Percentiles rank a stretch among this genome's conserved stretches.
Conservation (phyloP, 116 monocot species). For the Posidonia oceanica region DNA sequence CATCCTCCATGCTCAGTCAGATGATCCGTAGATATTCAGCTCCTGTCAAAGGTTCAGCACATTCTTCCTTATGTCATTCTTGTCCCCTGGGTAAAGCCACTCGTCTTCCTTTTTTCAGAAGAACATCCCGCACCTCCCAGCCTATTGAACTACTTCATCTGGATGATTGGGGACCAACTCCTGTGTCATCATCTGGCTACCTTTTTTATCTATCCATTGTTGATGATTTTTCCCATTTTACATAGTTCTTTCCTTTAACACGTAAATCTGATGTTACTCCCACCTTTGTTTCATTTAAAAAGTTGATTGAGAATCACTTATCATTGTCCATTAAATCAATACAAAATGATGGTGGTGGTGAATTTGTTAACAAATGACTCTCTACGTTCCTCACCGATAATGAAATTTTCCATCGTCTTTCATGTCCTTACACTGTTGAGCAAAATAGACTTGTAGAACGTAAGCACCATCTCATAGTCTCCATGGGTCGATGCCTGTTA, state of each 20-base stretch:
- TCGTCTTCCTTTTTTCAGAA: too few species aligned
- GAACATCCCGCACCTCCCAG: too few species aligned
- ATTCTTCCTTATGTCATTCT: too few species aligned
- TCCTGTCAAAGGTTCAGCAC: too few species aligned
- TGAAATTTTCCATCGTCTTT: neutral
- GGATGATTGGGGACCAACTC: too few species aligned
- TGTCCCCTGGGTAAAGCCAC: too few species aligned
- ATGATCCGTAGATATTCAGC: too few species aligned
- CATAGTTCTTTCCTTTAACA: neutral
- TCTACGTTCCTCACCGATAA: neutral
- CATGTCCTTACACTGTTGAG: neutral
- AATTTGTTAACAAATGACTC: neutral
- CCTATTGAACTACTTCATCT: too few species aligned
- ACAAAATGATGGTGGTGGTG: neutral
- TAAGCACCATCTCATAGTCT: neutral
- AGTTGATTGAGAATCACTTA: neutral
- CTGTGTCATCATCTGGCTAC: too few species aligned
- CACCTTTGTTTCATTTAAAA: neutral
- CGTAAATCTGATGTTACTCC: neutral
- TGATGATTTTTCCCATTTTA: too few species aligned
- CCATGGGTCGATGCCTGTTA: neutral
- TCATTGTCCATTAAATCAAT: neutral
- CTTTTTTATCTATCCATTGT: too few species aligned
- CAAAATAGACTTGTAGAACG: neutral
- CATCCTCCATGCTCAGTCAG: too few species aligned